Conservation (phyloP, 257 asterid species). For the Cruciata laevipes region DNA sequence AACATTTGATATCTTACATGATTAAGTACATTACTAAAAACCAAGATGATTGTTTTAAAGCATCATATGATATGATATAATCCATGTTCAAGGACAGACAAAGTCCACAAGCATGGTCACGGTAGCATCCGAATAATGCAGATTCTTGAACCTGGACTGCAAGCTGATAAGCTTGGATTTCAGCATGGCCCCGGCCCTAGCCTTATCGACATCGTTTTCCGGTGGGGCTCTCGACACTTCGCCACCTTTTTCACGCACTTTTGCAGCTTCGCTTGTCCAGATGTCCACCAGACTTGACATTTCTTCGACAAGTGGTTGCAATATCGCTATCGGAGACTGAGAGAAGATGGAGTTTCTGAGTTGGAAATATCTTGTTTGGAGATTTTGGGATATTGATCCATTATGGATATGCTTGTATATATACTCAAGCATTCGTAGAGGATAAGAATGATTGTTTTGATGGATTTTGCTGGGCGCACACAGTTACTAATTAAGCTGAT, state of each 20-base stretch:
- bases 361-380: not conserved
- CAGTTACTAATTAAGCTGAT: slow-evolving; percentile 1
- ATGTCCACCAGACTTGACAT: slow-evolving; percentile 50
- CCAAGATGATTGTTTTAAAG: not conserved
- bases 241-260: slow-evolving; percentile 27
- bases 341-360: slow-evolving; percentile 4
- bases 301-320: not conserved
- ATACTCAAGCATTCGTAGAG: not conserved
- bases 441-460: not conserved
- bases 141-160: slow-evolving; percentile 18
- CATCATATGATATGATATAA: not conserved
- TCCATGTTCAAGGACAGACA: slow-evolving; percentile 27
- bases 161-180: slow-evolving; percentile 16
- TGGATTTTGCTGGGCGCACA: slow-evolving; percentile 5
- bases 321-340: not conserved
- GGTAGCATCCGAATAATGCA: slow-evolving; percentile 38
- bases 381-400: not conserved
- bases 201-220: not conserved
- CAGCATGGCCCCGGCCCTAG: slow-evolving; percentile 4
- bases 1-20: not conserved
- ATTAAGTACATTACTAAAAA: not conserved
- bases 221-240: not conserved
- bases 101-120: slow-evolving; percentile 35
- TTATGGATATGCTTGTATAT: not conserved
- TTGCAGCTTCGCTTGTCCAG: slow-evolving; percentile 42